phyloP scores from a whole-genome alignment of 2,329 filamentous ascomycete genomes.

The Fonsecaea nubica region DNA sequence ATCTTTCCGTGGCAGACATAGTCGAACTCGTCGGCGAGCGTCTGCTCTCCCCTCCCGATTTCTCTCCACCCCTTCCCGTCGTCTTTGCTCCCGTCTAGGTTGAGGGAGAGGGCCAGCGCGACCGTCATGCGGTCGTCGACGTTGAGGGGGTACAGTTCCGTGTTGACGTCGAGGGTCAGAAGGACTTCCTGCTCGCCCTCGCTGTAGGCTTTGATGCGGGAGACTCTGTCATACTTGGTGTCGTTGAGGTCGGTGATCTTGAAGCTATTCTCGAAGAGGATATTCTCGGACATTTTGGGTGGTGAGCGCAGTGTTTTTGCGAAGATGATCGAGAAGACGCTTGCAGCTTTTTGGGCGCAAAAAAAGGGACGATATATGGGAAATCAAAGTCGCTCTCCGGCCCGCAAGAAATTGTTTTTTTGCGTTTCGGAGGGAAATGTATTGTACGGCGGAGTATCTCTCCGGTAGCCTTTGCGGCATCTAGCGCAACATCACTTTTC shows the following conservation, averaged over 20 bases:
- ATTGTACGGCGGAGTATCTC: neutral
- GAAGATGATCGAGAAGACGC: neutral
- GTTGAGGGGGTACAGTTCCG: slow-evolving; percentile 81
- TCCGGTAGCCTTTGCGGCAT: slow-evolving; percentile 17
- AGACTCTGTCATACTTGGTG: slow-evolving; percentile 93
- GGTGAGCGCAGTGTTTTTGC: slow-evolving; percentile 33
- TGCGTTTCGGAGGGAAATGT: neutral
- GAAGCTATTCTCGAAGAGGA: slow-evolving; percentile 94
- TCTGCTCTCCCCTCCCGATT: slow-evolving; percentile 62
- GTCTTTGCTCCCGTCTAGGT: slow-evolving; percentile 82
- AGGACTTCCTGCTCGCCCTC: slow-evolving; percentile 70
- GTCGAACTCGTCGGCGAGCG: slow-evolving; percentile 60
- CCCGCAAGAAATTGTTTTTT: slow-evolving; percentile 1
- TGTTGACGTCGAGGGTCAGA: slow-evolving; percentile 91
- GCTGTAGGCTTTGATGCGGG: slow-evolving; percentile 71
- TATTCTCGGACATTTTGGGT: slow-evolving; percentile 76
- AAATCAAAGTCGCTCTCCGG: neutral
- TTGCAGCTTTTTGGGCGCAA: neutral
- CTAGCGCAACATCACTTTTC: neutral
- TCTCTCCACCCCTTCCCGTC: slow-evolving; percentile 81
- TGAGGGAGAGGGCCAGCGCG: slow-evolving; percentile 82
- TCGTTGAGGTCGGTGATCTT: slow-evolving; percentile 78
- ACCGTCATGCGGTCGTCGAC: slow-evolving; percentile 79
- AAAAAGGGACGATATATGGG: neutral
- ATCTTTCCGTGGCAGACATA: slow-evolving; percentile 61